Base-by-base conservation (phyloP, 345 rosid species). In the Zanthoxylum bungeanum region DNA sequence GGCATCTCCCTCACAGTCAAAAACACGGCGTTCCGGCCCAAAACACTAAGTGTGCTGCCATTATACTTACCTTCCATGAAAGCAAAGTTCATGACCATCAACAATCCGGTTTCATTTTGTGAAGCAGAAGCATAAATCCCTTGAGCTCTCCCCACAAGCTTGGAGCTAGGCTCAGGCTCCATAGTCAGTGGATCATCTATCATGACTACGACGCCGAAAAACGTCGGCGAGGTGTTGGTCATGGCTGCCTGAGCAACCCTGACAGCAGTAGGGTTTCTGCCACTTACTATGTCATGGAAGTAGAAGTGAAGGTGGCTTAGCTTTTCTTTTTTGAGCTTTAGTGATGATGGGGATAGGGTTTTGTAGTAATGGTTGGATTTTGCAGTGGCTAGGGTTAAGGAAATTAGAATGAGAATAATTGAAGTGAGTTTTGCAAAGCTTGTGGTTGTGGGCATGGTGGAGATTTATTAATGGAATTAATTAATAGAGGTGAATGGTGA, bases 271-370 rank as follows among this genome's bases (percentile, higher is more conserved):
- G 71, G 71, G 76, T 76, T 74, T 27, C 33, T 75, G 0, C 80
- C 81, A 1, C 57, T 36, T 31, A 72, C 34, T 9, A 74, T 72
- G 66, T 80, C 83, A 9, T 82, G 84, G 66, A 75, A 71, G 73
- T 79, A 79, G 75, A 84, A 79, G 72, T 67, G 83, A 39, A 79
- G 81, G 64, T 81, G 87, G 78, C 75, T 77, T 8, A 81, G 77
- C 70, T 83, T 81, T 73, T 80, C 65, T 28, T 47, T 19, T 24
- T 56, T 64, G 39, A 73, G 63, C 31, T 62, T 62, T 7, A 28
- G 56, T 14, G 55, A 57, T n/a, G 28, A n/a, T 28, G 73, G 56
- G 42, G 73, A 42, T 21, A 69, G 40, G 52, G 21, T 19, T 28
- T 17, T 69, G 22, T 40, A n/a, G 30, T 57, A 69, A n/a, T 12